Conservation (phyloP, 2,329 filamentous ascomycete species). For the Penicillium brasilianum region DNA sequence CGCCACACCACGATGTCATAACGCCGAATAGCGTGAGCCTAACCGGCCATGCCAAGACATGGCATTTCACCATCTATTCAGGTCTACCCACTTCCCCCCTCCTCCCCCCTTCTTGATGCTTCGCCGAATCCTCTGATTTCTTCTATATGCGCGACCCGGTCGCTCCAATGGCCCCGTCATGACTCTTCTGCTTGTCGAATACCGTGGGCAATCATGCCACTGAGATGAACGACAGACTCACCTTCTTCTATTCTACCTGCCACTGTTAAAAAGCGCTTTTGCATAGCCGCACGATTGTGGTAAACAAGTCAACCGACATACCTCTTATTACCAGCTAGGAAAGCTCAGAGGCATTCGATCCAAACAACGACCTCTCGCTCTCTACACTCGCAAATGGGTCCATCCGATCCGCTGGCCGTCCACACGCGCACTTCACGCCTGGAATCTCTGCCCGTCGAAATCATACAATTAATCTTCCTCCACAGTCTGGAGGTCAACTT, state of each 20-base stretch:
- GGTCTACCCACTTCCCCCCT: constrained; percentile 14
- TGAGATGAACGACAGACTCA: constrained; percentile 13
- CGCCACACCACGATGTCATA: constrained; percentile 6
- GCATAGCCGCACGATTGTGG: background rate
- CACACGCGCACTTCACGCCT: constrained; percentile 40
- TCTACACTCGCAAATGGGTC: constrained; percentile 23
- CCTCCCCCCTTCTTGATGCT: background rate
- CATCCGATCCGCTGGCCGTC: constrained; percentile 11
- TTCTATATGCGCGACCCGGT: background rate
- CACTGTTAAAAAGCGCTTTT: background rate
- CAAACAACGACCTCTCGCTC: background rate
- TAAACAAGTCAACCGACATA: background rate
- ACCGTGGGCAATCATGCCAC: constrained; percentile 10
- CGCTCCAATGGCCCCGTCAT: background rate
- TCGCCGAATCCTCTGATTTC: background rate
- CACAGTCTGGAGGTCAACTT: constrained; percentile 55
- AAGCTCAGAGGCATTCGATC: background rate
- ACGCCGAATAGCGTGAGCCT: background rate
- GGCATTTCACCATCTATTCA: constrained; percentile 22
- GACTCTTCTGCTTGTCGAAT: constrained; percentile 1
- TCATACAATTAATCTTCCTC: constrained; percentile 59
- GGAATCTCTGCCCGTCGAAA: constrained; percentile 54
- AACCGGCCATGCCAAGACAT: constrained; percentile 22
- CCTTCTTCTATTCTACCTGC: background rate
- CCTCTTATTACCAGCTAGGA: background rate